Percentiles rank a stretch among this genome's conserved stretches.
These are phyloP conservation scores for Trypanosoma melophagium DNA, from an alignment of 208 protist genomes.

Conservation along the genomic window DNA sequence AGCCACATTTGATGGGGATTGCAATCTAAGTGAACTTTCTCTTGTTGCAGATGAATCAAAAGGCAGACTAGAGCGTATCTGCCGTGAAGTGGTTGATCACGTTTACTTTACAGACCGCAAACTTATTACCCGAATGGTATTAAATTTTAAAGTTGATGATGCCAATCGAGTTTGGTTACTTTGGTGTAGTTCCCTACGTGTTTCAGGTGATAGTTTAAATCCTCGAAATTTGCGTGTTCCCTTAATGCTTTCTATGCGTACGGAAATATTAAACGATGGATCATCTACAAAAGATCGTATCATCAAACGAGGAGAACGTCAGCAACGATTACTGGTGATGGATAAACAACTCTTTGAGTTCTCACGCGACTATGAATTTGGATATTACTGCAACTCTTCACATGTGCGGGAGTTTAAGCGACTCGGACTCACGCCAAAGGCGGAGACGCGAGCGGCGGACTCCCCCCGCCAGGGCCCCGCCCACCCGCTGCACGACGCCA, in stretches of 20 bases:
- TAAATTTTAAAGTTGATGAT: constrained; percentile 85
- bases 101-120: constrained; percentile 85
- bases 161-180: constrained; percentile 73
- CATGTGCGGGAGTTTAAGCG: constrained; percentile 67
- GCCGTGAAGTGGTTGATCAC: constrained; percentile 83
- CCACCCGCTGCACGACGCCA: constrained; percentile 61
- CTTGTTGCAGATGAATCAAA: constrained; percentile 86
- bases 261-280: constrained; percentile 72
- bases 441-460: neutral
- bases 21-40: constrained; percentile 74
- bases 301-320: constrained; percentile 37
- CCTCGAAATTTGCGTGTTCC: constrained; percentile 71
- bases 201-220: constrained; percentile 73
- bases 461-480: constrained; percentile 28
- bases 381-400: constrained; percentile 58
- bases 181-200: constrained; percentile 78
- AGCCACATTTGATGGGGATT: constrained; percentile 84
- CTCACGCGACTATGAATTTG: constrained; percentile 76
- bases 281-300: constrained; percentile 51
- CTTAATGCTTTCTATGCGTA: constrained; percentile 57
- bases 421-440: constrained; percentile 29
- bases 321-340: constrained; percentile 72
- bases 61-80: constrained; percentile 63
- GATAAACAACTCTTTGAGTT: constrained; percentile 79
- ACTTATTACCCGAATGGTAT: constrained; percentile 71